Conservation (phyloP, 179 eudicot genomes). For the Heliamphora pulchella region DNA sequence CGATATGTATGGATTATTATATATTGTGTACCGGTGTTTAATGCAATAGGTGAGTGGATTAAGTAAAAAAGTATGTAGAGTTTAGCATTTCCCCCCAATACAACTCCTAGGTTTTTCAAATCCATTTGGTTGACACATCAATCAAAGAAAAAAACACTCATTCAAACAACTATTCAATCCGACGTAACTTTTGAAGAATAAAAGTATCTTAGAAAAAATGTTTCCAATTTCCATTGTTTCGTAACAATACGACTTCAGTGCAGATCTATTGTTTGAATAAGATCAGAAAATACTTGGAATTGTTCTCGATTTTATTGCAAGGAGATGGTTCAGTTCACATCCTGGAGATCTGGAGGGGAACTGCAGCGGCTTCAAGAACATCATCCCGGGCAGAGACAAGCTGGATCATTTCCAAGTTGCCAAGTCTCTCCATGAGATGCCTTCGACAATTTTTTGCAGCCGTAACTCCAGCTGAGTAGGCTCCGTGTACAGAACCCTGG, state of each 20-base stretch:
- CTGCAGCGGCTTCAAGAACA: slow-evolving; percentile 37
- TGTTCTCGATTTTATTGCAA: background rate
- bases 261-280: background rate
- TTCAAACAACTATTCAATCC: no score
- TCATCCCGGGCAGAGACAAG: slow-evolving; percentile 40
- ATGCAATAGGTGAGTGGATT: no score
- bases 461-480: slow-evolving; percentile 77
- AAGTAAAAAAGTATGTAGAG: no score
- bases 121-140: background rate
- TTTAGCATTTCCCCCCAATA: background rate
- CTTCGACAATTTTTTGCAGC: slow-evolving; percentile 70
- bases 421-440: slow-evolving; percentile 48
- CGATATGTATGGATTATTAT: no score
- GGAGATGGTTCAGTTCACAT: slow-evolving; percentile 31
- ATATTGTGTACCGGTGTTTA: no score
- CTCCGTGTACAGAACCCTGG: slow-evolving; percentile 97
- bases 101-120: background rate
- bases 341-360: slow-evolving; percentile 89
- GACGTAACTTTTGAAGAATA: no score
- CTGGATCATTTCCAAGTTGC: slow-evolving; percentile 44
- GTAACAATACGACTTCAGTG: no score
- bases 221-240: no score
- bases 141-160: background rate
- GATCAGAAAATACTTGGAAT: background rate
- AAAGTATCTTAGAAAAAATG: no score